Percentiles rank a stretch among this genome's conserved stretches.
phyloP scores from a whole-genome alignment of 2,329 filamentous ascomycete species.

The Penicillium hordei region DNA sequence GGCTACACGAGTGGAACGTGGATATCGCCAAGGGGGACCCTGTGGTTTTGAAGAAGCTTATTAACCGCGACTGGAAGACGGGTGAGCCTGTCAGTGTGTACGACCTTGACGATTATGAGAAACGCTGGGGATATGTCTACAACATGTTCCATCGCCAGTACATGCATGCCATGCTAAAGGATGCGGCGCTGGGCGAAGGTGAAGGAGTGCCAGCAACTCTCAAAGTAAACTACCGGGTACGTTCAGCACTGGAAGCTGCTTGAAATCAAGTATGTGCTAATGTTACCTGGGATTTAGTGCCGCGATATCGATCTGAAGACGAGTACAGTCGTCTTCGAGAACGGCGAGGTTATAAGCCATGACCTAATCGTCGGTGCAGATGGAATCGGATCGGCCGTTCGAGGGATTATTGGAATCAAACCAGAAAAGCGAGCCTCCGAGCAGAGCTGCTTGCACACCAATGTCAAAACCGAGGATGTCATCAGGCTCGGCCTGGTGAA shows the following conservation, averaged over 20 bases:
- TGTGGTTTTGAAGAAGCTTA: slow-evolving; percentile 64
- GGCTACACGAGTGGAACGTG: slow-evolving; percentile 68
- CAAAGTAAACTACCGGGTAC: slow-evolving; percentile 55
- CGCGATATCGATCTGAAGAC: slow-evolving; percentile 54
- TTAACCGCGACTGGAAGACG: slow-evolving; percentile 69
- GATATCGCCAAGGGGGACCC: slow-evolving; percentile 65
- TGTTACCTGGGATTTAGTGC: slow-evolving; percentile 33
- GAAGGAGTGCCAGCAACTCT: slow-evolving; percentile 56
- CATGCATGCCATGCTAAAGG: slow-evolving; percentile 67
- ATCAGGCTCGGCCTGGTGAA: slow-evolving; percentile 61
- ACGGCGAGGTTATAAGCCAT: slow-evolving; percentile 53
- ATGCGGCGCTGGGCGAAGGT: slow-evolving; percentile 56
- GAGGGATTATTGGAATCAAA: slow-evolving; percentile 61
- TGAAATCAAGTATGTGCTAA: neutral
- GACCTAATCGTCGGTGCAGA: slow-evolving; percentile 65
- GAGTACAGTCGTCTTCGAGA: slow-evolving; percentile 54
- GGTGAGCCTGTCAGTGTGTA: slow-evolving; percentile 66
- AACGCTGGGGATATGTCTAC: slow-evolving; percentile 64
- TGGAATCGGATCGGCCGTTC: slow-evolving; percentile 66
- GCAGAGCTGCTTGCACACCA: slow-evolving; percentile 64
- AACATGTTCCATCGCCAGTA: slow-evolving; percentile 70
- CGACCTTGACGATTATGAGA: slow-evolving; percentile 63
- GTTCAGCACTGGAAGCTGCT: neutral
- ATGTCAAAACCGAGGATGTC: slow-evolving; percentile 62
- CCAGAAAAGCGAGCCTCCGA: slow-evolving; percentile 61